Base-by-base conservation (phyloP, 306 rosid species). In the Prunus armeniaca region DNA sequence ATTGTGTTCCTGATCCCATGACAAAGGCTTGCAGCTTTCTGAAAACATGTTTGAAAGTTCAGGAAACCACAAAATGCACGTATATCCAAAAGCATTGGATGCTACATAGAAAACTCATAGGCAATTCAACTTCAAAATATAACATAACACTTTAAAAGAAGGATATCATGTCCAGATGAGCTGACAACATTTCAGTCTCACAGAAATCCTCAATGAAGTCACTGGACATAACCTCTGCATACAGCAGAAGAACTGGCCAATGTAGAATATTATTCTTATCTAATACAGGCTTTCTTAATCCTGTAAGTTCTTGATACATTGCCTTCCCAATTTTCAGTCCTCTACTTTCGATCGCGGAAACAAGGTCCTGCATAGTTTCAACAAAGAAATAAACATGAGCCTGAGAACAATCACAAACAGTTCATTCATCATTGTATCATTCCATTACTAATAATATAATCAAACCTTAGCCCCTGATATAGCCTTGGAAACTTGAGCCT, bases 161-260 rank as follows among this genome's bases (percentile, higher is more conserved):
- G 99, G 99, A 95, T 95, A 95, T 92, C 89, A 88, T 81, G 83
- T 90, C 97, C 71, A 95, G 92, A 89, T 92, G 97, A 80, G 72
- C 89, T 14, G 93, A 80, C 83, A 92, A 85, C 93, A 90, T 84
- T 89, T 95, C 97, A 3, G 89, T 86, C 97, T 95, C 98, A 6
- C 96, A 92, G 78, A 92, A 95, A 82, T 95, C 97, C 87, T 95
- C 97, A 22, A 95, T 92, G 75, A 95, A 90, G 84, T 92, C 98
- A 75, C 97, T 90, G 60, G 97, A 90, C 98, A 92, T 95, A 84
- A 90, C 93, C 87, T 90, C 98, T 13, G 97, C 97, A 78, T 95
- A 95, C 63, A 95, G 88, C 79, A 92, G 87, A 85, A 92, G 86
- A 85, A 95, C 98, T 45, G 98, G 97, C 97, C 98, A 95, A 76